phyloP scores from a whole-genome alignment of 805 yeast genomes.

The Yueomyces sp. region DNA sequence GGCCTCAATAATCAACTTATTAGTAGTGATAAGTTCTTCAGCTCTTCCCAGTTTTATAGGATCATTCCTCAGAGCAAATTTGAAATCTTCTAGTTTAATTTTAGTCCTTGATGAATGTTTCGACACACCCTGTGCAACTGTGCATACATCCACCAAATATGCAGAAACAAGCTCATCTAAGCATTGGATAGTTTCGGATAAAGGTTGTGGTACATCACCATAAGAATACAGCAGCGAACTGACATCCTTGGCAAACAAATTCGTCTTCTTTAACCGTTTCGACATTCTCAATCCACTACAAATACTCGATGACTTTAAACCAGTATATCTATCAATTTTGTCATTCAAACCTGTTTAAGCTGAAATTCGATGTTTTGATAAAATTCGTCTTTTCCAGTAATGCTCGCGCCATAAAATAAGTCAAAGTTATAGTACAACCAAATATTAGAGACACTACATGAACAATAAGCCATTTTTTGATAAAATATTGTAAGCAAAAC shows the following conservation, averaged over 20 bases:
- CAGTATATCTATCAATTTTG: no score
- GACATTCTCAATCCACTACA: slow-evolving; percentile 11
- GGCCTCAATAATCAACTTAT: slow-evolving; percentile 51
- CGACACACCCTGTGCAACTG: slow-evolving; percentile 38
- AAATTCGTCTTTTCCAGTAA: no score
- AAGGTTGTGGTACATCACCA: slow-evolving; percentile 60
- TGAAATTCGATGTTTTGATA: no score
- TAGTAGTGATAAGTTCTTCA: slow-evolving; percentile 46
- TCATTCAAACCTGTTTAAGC: no score
- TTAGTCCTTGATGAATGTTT: slow-evolving; percentile 42
- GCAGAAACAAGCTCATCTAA: slow-evolving; percentile 56
- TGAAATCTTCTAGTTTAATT: slow-evolving; percentile 59
- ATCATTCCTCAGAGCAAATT: slow-evolving; percentile 55
- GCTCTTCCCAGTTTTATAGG: slow-evolving; percentile 57
- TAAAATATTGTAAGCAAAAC: no score
- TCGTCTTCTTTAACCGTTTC: slow-evolving; percentile 28
- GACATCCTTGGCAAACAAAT: slow-evolving; percentile 36
- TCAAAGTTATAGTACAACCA: no score
- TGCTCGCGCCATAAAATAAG: no score
- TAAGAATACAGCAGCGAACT: slow-evolving; percentile 53
- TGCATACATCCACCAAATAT: slow-evolving; percentile 48
- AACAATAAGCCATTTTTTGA: no score
- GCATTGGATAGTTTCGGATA: slow-evolving; percentile 49
- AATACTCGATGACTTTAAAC: no score
- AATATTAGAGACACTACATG: no score